Evolutionary conservation across 2,329 filamentous ascomycete species (phyloP).

Genomic region (Alternaria triticina): DNA sequence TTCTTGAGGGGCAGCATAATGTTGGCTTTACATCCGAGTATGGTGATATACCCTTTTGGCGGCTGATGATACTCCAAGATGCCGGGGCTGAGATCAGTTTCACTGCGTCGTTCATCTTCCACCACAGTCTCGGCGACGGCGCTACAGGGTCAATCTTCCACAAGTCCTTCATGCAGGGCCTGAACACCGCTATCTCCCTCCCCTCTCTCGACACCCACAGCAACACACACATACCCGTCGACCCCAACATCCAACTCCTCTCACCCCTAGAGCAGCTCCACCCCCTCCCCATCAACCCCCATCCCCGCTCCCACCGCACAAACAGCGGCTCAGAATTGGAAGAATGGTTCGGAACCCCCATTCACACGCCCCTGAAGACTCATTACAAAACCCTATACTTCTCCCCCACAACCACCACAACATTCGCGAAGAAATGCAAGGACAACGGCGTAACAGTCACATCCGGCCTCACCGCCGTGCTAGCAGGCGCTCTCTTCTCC

Average conservation of each 20-base stretch:
- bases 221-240: neutral
- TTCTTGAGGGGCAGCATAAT: constrained; percentile 52
- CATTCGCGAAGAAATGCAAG: constrained; percentile 42
- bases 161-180: constrained; percentile 43
- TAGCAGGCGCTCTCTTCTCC: constrained; percentile 46
- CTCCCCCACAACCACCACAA: constrained; percentile 29
- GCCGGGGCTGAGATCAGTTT: constrained; percentile 32
- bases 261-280: constrained; percentile 50
- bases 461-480: constrained; percentile 41
- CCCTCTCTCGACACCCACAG: constrained; percentile 13
- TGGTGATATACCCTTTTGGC: constrained; percentile 48
- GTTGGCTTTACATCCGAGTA: constrained; percentile 39
- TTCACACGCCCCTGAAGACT: constrained; percentile 27
- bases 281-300: constrained; percentile 38
- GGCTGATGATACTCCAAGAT: constrained; percentile 46
- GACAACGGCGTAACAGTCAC: constrained; percentile 47
- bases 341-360: constrained; percentile 30
- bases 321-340: neutral
- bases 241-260: constrained; percentile 31
- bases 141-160: constrained; percentile 54
- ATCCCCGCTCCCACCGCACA: neutral
- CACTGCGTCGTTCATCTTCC: constrained; percentile 53
- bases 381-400: constrained; percentile 38
- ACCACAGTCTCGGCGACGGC: constrained; percentile 56
- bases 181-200: constrained; percentile 24